Conservation (phyloP, 169 alveolate species). For the Neospora caninum region DNA sequence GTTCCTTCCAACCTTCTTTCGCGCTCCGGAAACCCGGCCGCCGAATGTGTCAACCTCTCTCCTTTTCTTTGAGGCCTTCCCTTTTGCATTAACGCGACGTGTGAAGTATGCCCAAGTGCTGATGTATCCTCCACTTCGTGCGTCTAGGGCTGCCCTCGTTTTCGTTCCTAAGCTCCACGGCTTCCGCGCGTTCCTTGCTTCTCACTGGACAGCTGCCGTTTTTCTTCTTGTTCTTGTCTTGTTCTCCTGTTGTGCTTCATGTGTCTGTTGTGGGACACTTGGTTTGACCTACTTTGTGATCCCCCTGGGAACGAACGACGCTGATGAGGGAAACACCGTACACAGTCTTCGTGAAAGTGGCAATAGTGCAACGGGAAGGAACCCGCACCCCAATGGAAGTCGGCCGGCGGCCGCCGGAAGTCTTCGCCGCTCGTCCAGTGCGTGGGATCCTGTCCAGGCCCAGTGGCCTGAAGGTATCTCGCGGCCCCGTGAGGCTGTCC, state of each 20-base stretch:
- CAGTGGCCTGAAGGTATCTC: too few species aligned
- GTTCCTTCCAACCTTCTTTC: background rate
- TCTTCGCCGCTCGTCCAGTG: too few species aligned
- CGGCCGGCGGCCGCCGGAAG: too few species aligned
- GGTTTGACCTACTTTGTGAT: background rate
- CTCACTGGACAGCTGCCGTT: background rate
- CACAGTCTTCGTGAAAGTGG: background rate
- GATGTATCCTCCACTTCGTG: constrained; percentile 46
- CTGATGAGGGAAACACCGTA: background rate
- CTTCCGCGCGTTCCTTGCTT: constrained; percentile 13
- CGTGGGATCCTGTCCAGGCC: too few species aligned
- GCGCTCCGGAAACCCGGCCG: background rate
- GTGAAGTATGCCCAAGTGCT: constrained; percentile 45
- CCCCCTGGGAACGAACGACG: background rate
- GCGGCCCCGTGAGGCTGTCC: too few species aligned
- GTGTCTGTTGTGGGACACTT: background rate
- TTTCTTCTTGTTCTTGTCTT: background rate
- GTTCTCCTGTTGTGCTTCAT: background rate
- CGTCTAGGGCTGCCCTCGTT: background rate
- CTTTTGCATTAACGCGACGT: background rate
- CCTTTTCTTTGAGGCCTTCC: constrained; percentile 10
- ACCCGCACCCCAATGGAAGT: background rate
- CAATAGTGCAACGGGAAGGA: background rate
- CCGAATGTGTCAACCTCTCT: background rate
- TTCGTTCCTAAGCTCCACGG: constrained; percentile 43